A percentile compares a stretch with the other conserved stretches of the same genome.
phyloP scores from a whole-genome alignment of 805 yeast genomes.

The Saccharomycopsis vini region DNA sequence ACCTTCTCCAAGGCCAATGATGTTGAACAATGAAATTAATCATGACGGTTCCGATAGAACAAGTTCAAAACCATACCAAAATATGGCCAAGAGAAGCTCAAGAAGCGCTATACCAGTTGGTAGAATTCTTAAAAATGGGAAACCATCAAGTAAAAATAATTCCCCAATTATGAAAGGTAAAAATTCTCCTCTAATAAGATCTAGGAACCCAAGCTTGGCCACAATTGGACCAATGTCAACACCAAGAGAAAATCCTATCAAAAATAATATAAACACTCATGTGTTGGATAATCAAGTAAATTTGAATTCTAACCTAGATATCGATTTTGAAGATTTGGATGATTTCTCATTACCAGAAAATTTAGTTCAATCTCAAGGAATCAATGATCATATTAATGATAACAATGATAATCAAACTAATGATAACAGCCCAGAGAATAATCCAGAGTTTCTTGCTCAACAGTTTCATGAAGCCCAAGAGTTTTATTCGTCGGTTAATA shows the following conservation, averaged over 20 bases:
- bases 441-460: neutral
- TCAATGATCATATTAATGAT: neutral
- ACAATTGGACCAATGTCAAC: no score
- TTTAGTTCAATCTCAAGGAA: neutral
- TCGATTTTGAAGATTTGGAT: conserved; percentile 11
- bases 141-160: conserved; percentile 3
- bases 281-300: neutral
- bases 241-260: no score
- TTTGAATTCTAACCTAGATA: neutral
- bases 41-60: no score
- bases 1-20: neutral
- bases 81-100: no score
- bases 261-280: neutral
- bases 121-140: conserved; percentile 9
- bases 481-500: conserved; percentile 4
- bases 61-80: neutral
- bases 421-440: neutral
- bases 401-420: neutral
- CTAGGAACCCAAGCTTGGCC: neutral
- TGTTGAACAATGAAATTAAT: no score
- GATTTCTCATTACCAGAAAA: conserved; percentile 13
- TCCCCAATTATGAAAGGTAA: conserved; percentile 15
- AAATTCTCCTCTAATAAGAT: conserved; percentile 6
- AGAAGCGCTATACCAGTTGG: conserved; percentile 1
- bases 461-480: conserved; percentile 3